Base-by-base conservation (phyloP, 257 asterid species). In the Asclepias syriaca region DNA sequence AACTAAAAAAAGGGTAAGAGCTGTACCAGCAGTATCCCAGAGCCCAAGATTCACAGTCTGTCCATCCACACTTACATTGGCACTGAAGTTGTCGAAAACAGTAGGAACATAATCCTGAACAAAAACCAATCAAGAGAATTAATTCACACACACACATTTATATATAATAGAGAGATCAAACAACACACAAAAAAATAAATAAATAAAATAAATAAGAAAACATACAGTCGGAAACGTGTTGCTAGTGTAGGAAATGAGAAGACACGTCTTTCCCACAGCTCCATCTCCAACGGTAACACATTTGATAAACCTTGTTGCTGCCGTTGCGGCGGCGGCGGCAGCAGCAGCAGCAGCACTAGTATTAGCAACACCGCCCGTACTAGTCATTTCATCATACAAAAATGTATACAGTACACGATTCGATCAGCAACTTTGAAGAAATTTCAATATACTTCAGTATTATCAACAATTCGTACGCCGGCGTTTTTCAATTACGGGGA, bases 231-330 rank as follows among this genome's bases (percentile, higher is more conserved):
- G 85, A 55, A 81, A 80, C 2, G 84, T 80, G 37, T 80, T 80
- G 81, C 81, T 80, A 66, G 84, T 80, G 74, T 80, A 80, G 66
- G 84, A 81, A 70, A 81, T 81, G 66, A 81, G 85, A 74, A 81
- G 85, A 29, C 85, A 81, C 2, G 85, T 81, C 65, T 81, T 81
- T 9, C 85, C 85, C 71, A 81, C 85, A 74, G 85, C 85, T 58
- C 85, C 85, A 77, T 81, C 85, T 68, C 85, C 85, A 59, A 81
- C 85, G 2, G 85, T 77, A 34, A 81, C 85, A 77, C 85, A 81
- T 68, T 81, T 81, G 73, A 81, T 77, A 79, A 81, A 81, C 82
- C 69, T 81, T 56, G 76, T 72, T 58, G 79, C 72, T 13, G 70
- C 46, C 15, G 74, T 13, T 6, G 48, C 48, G 55, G 80, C 29